Conservation (phyloP, 768 basidiomycete species). For the Boletus reticuloceps region DNA sequence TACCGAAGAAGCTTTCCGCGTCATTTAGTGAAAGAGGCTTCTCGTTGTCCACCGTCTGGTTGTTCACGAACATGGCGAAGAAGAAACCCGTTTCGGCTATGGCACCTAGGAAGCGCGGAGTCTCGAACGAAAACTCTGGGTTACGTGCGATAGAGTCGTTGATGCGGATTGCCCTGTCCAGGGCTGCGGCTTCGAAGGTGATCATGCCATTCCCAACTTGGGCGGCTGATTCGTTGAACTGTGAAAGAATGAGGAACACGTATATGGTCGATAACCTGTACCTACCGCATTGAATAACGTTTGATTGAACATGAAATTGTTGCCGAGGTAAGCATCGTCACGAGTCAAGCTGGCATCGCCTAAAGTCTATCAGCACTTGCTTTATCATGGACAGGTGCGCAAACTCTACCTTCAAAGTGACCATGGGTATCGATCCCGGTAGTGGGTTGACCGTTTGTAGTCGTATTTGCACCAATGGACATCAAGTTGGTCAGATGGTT, state of each 20-base stretch:
- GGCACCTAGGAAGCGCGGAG: conserved; percentile 12
- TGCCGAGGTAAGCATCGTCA: conserved; percentile 18
- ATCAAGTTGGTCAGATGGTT: conserved; percentile 27
- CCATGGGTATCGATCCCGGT: conserved; percentile 20
- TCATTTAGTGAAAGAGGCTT: conserved; percentile 3
- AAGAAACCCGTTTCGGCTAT: conserved; percentile 16
- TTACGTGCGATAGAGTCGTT: conserved; percentile 24
- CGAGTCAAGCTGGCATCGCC: conserved; percentile 23
- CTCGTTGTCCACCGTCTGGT: conserved; percentile 13
- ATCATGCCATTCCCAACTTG: conserved; percentile 13
- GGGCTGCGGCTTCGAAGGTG: conserved; percentile 16
- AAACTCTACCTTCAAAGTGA: conserved; percentile 16
- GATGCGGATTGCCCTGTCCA: conserved; percentile 17
- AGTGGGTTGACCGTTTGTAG: conserved; percentile 1
- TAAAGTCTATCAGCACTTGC: not conserved
- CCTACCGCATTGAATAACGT: conserved; percentile 17
- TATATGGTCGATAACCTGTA: not conserved
- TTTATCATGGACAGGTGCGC: no score
- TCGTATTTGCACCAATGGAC: conserved; percentile 21
- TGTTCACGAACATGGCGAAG: conserved; percentile 21
- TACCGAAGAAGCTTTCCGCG: conserved; percentile 13
- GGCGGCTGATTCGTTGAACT: conserved; percentile 13
- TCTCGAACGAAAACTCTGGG: conserved; percentile 16
- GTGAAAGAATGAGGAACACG: not conserved
- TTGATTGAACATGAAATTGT: conserved; percentile 23